Percentiles rank a stretch among this genome's conserved stretches.
phyloP scores from a whole-genome alignment of 2,329 filamentous ascomycete species.

The Colletotrichum coccodes region DNA sequence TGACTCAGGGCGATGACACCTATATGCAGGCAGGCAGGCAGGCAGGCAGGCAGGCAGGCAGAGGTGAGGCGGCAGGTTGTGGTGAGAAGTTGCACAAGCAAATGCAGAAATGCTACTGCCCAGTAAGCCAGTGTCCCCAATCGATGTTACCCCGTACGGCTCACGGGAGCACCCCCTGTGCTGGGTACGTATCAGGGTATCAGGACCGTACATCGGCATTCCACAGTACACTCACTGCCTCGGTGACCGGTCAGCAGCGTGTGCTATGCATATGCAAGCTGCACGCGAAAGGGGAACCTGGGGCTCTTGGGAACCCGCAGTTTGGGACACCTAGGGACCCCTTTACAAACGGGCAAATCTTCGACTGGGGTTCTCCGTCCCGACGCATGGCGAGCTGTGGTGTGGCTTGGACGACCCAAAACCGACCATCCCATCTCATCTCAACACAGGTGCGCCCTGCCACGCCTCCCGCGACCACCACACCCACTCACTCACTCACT shows the following conservation, averaged over 20 bases:
- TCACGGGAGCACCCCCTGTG: neutral
- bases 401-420: neutral
- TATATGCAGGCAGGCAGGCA: neutral
- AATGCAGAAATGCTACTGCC: neutral
- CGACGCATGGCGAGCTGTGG: neutral
- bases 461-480: neutral
- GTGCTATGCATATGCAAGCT: neutral
- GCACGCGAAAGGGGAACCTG: neutral
- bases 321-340: neutral
- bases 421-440: neutral
- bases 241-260: neutral
- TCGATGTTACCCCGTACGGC: neutral
- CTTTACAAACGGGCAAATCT: neutral
- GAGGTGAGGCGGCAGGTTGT: conserved; percentile 1
- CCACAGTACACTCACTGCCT: neutral
- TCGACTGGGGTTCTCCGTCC: neutral
- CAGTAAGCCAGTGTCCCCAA: neutral
- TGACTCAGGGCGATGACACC: neutral
- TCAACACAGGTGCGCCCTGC: neutral
- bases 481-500: neutral
- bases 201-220: neutral
- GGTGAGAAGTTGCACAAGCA: neutral
- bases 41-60: neutral
- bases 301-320: neutral
- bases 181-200: neutral